Percentiles rank a stretch among this genome's conserved stretches.
phyloP scores from a whole-genome alignment of 371 early-diverging fungal species.

The Mucor velutinosus region DNA sequence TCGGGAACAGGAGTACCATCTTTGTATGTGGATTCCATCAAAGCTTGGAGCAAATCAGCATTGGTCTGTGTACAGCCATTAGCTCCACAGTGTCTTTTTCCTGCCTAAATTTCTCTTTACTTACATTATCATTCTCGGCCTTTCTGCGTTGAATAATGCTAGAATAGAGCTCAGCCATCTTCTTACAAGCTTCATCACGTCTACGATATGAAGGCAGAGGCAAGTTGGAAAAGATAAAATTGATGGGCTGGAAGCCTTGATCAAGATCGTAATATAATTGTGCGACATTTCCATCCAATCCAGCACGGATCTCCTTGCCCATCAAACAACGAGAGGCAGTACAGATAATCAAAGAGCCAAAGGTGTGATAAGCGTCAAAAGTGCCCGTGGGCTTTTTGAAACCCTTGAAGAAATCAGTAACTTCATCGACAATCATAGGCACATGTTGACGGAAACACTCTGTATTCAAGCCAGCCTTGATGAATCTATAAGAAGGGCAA shows the following conservation, averaged over 20 bases:
- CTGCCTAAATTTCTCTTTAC: neutral
- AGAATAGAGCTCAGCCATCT: slow-evolving; percentile 82
- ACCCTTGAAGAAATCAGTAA: slow-evolving; percentile 69
- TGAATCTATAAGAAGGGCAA: slow-evolving; percentile 59
- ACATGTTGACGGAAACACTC: slow-evolving; percentile 89
- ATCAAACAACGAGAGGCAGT: slow-evolving; percentile 94
- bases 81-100: neutral
- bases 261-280: slow-evolving; percentile 94
- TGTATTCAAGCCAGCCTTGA: slow-evolving; percentile 89
- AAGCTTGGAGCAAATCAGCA: slow-evolving; percentile 78
- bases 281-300: slow-evolving; percentile 76
- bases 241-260: slow-evolving; percentile 93
- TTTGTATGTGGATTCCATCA: slow-evolving; percentile 89
- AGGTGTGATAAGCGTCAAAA: slow-evolving; percentile 77
- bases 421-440: slow-evolving; percentile 86
- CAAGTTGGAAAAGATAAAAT: slow-evolving; percentile 71
- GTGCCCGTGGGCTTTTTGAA: slow-evolving; percentile 35
- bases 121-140: slow-evolving; percentile 44
- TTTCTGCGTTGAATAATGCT: slow-evolving; percentile 83
- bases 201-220: slow-evolving; percentile 59
- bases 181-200: slow-evolving; percentile 85
- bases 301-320: slow-evolving; percentile 90
- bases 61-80: slow-evolving; percentile 25
- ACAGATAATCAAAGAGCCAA: slow-evolving; percentile 91
- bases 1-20: slow-evolving; percentile 81